Evolutionary conservation across 805 yeast genomes (phyloP).

Genomic region (Myxozyma geophila): DNA sequence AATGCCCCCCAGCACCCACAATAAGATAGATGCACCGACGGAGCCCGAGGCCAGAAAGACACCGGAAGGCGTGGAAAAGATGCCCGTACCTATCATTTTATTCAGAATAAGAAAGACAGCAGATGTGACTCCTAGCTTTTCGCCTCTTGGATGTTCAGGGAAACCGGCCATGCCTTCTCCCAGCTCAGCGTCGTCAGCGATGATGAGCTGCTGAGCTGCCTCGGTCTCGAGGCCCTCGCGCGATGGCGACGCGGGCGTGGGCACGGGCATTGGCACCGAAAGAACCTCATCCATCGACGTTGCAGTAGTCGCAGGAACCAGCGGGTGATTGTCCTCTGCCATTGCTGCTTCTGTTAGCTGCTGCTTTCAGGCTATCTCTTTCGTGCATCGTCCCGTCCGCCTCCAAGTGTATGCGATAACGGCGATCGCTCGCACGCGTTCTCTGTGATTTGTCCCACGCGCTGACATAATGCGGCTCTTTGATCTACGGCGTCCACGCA

Average conservation of each 20-base stretch:
- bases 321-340: background rate
- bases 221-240: background rate
- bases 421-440: background rate
- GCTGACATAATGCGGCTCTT: conserved; percentile 9
- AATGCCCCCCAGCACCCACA: conserved; percentile 68
- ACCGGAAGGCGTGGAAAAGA: conserved; percentile 69
- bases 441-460: background rate
- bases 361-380: no score
- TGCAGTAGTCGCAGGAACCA: background rate
- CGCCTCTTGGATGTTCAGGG: conserved; percentile 9
- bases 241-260: background rate
- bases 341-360: background rate
- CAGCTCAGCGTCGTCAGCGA: conserved; percentile 18
- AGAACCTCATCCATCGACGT: background rate
- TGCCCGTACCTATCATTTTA: conserved; percentile 76
- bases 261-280: background rate
- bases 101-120: conserved; percentile 57
- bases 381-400: no score
- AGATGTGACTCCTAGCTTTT: conserved; percentile 43
- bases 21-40: conserved; percentile 58
- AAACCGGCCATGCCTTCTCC: conserved; percentile 28
- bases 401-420: background rate
- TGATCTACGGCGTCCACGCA: background rate
- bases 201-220: conserved; percentile 7
- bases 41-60: conserved; percentile 62